Percentiles rank a stretch among this genome's conserved stretches.
phyloP scores from a whole-genome alignment of 2,329 filamentous ascomycete species.

The Lasiodiplodia sp. region DNA sequence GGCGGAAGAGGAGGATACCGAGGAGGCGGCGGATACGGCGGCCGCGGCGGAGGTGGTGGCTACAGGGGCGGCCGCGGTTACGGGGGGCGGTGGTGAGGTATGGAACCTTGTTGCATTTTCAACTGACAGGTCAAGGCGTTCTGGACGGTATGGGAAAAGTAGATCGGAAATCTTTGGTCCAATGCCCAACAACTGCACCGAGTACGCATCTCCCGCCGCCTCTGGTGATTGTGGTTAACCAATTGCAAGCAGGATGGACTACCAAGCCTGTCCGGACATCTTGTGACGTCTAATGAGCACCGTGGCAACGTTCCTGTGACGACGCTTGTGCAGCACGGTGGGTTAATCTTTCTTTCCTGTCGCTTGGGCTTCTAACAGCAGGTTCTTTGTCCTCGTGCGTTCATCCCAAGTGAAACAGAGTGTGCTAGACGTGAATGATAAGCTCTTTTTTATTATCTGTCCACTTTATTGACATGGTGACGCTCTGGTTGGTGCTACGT shows the following conservation, averaged over 20 bases:
- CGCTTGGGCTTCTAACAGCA: constrained; percentile 9
- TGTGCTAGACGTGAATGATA: constrained; percentile 15
- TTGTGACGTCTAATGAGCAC: constrained; percentile 14
- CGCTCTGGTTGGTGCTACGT: background rate
- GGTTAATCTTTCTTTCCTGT: background rate
- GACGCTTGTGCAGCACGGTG: background rate
- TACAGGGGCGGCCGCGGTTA: constrained; percentile 25
- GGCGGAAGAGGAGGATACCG: constrained; percentile 51
- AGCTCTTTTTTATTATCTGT: background rate
- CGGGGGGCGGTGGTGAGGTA: constrained; percentile 28
- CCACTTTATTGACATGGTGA: background rate
- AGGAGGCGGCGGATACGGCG: constrained; percentile 52
- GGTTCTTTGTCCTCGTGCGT: background rate
- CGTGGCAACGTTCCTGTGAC: constrained; percentile 9
- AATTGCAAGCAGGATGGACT: constrained; percentile 21
- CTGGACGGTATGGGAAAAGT: constrained; percentile 24
- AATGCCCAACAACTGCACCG: constrained; percentile 24
- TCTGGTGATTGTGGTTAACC: constrained; percentile 26
- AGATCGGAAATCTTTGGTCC: constrained; percentile 25
- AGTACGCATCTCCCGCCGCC: constrained; percentile 28
- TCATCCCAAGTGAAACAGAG: background rate
- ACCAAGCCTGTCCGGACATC: background rate
- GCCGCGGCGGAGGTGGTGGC: constrained; percentile 55
- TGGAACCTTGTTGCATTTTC: constrained; percentile 26
- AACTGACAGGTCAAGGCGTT: constrained; percentile 31